These are phyloP conservation scores for Fusarium chlamydosporum DNA, from an alignment of 2,329 filamentous ascomycete genomes.

Conservation along the genomic window DNA sequence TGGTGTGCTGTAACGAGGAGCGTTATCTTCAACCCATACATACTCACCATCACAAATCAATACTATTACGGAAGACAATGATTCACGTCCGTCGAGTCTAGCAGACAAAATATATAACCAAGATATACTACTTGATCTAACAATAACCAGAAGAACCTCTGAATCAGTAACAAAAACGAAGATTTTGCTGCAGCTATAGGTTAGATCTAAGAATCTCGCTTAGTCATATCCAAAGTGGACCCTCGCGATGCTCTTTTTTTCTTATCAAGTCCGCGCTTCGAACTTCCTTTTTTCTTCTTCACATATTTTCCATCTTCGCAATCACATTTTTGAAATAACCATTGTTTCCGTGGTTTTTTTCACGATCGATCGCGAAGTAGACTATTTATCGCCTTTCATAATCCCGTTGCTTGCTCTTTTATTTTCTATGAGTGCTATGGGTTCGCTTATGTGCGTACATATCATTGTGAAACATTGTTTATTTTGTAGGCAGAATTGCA, in stretches of 20 bases:
- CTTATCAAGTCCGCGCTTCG: constrained; percentile 16
- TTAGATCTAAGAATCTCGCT: constrained; percentile 19
- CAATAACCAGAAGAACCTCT: neutral
- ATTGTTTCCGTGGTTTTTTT: constrained; percentile 59
- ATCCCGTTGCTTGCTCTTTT: constrained; percentile 66
- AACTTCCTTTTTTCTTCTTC: constrained; percentile 52
- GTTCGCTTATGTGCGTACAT: constrained; percentile 76
- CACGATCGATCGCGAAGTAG: constrained; percentile 67
- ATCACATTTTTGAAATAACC: constrained; percentile 55
- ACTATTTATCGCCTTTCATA: constrained; percentile 69
- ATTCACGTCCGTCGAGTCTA: neutral
- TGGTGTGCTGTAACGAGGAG: neutral
- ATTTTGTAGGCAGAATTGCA: constrained; percentile 18
- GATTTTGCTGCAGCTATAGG: neutral
- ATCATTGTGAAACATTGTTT: constrained; percentile 6
- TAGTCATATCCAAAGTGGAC: constrained; percentile 46
- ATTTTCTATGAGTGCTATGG: constrained; percentile 63
- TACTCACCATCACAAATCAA: no score
- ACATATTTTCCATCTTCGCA: constrained; percentile 64
- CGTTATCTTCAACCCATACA: no score
- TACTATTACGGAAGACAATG: neutral
- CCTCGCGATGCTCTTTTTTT: constrained; percentile 21
- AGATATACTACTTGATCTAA: neutral
- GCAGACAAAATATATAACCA: neutral
- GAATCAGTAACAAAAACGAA: neutral